Evolutionary conservation across 2,329 filamentous ascomycete genomes (phyloP), one percentile per base, ranked within the genome.

Genomic region (Hymenoscyphus scutula): DNA sequence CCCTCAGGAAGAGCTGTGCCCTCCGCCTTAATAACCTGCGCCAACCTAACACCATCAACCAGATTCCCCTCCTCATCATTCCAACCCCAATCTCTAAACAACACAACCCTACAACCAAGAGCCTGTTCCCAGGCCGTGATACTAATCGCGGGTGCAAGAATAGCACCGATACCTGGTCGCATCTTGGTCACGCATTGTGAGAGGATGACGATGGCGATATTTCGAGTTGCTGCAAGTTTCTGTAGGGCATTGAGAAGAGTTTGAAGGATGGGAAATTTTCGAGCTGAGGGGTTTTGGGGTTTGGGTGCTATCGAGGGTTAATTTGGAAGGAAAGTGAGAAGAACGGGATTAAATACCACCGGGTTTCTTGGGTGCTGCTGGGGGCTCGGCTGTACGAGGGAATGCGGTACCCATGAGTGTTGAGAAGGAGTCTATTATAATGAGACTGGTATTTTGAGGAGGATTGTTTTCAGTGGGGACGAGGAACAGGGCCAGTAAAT

Each of bases 111-210:
- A 51, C 86, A 90, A 65, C 86, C 84, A 41, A 97, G 79, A 34
- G 87, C 89, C 66, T 85, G 86, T 64, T 97, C 92, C 93, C 93
- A 97, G 51, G 89, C 85, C 23, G 81, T 81, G 15, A 89, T 87
- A 62, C 89, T 89, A 65, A 97, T 81, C 48, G 91, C 86, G 17
- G 92, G 89, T 59, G 88, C 83, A 56, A 98, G 79, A 11, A 88
- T 84, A 15, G 92, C 89, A 67, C 81, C 84, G 67, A 78, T 81
- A 66, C 83, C 87, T 3, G 81, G 80, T 65, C 89, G 87, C 77
- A 96, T 88, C 68, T 88, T 89, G n/a, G 91, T 96, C 51, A 88
- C 89, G 63, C 89, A 91, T 73, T 96, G 92, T 41, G 88, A 92
- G 56, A 92, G 81, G 23, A 95, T 74, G 2, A 97, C 79, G 51